These are phyloP conservation scores for Trypanosoma platydactyli DNA, from an alignment of 208 protist species.

Conservation along the genomic window DNA sequence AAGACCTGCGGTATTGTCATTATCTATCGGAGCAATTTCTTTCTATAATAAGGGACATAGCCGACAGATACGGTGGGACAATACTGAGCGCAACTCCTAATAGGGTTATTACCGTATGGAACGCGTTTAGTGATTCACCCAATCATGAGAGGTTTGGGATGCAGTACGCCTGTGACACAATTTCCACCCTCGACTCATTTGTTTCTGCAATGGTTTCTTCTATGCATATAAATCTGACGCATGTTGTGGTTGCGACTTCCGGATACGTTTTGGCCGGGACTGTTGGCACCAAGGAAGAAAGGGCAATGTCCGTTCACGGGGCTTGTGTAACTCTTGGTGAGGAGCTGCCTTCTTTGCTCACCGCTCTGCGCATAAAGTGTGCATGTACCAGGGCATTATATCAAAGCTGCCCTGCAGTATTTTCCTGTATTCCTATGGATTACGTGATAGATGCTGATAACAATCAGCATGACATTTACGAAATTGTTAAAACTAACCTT, in stretches of 20 bases:
- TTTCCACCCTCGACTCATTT: slow-evolving; percentile 11
- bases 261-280: slow-evolving; percentile 23
- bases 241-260: slow-evolving; percentile 23
- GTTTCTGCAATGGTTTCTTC: not conserved
- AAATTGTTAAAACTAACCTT: slow-evolving; percentile 9
- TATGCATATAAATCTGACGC: slow-evolving; percentile 2
- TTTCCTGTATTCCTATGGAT: slow-evolving; percentile 24
- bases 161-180: slow-evolving; percentile 18
- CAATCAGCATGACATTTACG: slow-evolving; percentile 21
- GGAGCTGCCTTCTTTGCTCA: slow-evolving; percentile 18
- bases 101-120: slow-evolving; percentile 48
- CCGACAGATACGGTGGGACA: slow-evolving; percentile 30
- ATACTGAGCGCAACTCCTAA: slow-evolving; percentile 37
- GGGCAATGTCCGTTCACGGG: slow-evolving; percentile 19
- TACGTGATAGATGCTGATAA: slow-evolving; percentile 23
- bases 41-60: slow-evolving; percentile 28
- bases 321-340: slow-evolving; percentile 21
- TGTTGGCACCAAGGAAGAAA: slow-evolving; percentile 20
- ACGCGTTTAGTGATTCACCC: slow-evolving; percentile 24
- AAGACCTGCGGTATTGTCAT: slow-evolving; percentile 10
- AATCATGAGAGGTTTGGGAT: slow-evolving; percentile 23
- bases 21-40: slow-evolving; percentile 36
- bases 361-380: slow-evolving; percentile 18
- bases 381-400: slow-evolving; percentile 23
- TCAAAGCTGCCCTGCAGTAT: slow-evolving; percentile 5